Percentiles rank a stretch among this genome's conserved stretches.
These are phyloP conservation scores for Metarhizium album DNA, from an alignment of 2,329 filamentous ascomycete species.

Conservation along the genomic window DNA sequence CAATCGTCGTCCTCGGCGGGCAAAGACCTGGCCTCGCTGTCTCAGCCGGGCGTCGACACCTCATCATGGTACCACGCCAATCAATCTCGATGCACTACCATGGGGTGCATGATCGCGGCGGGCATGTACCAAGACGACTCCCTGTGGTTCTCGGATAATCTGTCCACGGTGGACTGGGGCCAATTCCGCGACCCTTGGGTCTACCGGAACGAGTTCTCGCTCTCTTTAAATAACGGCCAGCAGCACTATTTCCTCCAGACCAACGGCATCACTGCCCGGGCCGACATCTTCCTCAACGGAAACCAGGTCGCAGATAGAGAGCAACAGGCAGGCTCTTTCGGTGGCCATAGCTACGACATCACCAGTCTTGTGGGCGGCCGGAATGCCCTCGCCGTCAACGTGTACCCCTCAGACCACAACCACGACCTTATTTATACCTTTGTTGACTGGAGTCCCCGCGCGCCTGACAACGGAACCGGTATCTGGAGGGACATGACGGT, in stretches of 20 bases:
- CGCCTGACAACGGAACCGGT: conserved; percentile 51
- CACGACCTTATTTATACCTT: conserved; percentile 43
- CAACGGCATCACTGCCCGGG: conserved; percentile 48
- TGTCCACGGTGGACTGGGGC: conserved; percentile 28
- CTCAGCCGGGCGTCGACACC: conserved; percentile 31
- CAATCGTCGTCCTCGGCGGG: conserved; percentile 30
- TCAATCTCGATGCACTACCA: conserved; percentile 39
- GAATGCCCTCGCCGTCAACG: conserved; percentile 43
- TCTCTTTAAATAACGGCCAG: conserved; percentile 19
- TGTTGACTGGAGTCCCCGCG: conserved; percentile 23
- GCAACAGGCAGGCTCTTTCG: conserved; percentile 45
- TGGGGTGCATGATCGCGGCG: conserved; percentile 44
- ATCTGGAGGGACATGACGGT: conserved; percentile 50
- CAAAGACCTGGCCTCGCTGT: conserved; percentile 27
- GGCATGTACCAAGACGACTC: conserved; percentile 40
- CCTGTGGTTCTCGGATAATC: conserved; percentile 44
- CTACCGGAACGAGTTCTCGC: conserved; percentile 42
- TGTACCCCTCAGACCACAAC: conserved; percentile 48
- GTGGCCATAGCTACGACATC: conserved; percentile 44
- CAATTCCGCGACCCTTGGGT: conserved; percentile 47
- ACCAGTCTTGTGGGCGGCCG: conserved; percentile 27
- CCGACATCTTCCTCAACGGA: conserved; percentile 51
- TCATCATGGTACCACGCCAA: conserved; percentile 40
- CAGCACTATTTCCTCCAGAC: conserved; percentile 43
- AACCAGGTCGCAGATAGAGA: conserved; percentile 35